A percentile compares a stretch with the other conserved stretches of the same genome.
phyloP scores from a whole-genome alignment of 805 yeast genomes.

The Wickerhamiella nectarea region DNA sequence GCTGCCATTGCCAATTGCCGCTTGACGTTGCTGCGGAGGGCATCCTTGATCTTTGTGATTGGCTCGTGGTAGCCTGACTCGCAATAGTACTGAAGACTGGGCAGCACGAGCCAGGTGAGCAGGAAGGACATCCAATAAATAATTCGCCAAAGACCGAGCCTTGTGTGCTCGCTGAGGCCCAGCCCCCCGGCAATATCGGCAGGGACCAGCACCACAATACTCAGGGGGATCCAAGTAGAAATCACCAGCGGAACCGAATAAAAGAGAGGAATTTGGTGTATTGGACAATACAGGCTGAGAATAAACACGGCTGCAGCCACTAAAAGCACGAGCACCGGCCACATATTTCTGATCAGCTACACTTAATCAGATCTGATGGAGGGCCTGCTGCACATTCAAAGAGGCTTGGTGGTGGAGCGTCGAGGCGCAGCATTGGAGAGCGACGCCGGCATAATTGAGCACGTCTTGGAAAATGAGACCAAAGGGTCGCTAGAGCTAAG shows the following conservation, averaged over 20 bases:
- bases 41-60: conserved; percentile 37
- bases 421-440: conserved; percentile 5
- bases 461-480: not conserved
- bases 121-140: conserved; percentile 70
- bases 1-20: conserved; percentile 47
- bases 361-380: not conserved
- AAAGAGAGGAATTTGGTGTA: conserved; percentile 14
- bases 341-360: not conserved
- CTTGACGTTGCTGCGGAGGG: conserved; percentile 41
- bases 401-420: conserved; percentile 3
- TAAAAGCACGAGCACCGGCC: conserved; percentile 4
- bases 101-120: conserved; percentile 67
- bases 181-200: conserved; percentile 43
- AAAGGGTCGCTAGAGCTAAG: not conserved
- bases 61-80: conserved; percentile 52
- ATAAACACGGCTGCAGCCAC: conserved; percentile 3
- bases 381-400: conserved; percentile 1
- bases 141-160: conserved; percentile 53
- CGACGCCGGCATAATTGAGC: conserved; percentile 7
- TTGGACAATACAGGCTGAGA: conserved; percentile 3
- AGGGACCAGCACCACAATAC: conserved; percentile 61
- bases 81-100: conserved; percentile 58
- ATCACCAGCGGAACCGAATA: conserved; percentile 15
- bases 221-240: conserved; percentile 58
- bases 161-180: conserved; percentile 32